A percentile compares a stretch with the other conserved stretches of the same genome.
Conservation (phyloP, 2,329 filamentous ascomycete species). For the Microsporum canis region DNA sequence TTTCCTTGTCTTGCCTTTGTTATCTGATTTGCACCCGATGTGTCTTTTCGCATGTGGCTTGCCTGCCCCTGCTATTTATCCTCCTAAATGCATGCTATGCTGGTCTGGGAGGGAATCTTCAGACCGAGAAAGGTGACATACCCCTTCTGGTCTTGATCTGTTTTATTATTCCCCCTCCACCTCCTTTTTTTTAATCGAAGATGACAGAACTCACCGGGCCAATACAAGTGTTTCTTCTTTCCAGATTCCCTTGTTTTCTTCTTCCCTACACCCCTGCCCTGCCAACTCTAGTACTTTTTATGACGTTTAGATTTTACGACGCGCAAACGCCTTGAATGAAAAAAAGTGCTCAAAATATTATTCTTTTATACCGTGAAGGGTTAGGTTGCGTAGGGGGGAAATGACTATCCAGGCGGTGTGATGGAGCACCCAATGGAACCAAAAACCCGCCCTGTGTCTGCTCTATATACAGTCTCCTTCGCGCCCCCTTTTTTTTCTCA, state of each 20-base stretch:
- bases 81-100: not conserved
- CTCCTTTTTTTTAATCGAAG: not conserved
- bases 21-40: not conserved
- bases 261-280: not conserved
- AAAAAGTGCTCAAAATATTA: not conserved
- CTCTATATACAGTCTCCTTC: too few species aligned
- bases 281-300: not conserved
- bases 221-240: constrained; percentile 3
- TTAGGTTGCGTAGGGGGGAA: not conserved
- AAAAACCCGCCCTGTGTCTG: not conserved
- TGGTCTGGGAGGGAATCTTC: not conserved
- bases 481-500: too few species aligned
- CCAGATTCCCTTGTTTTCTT: constrained; percentile 2
- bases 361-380: not conserved
- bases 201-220: constrained; percentile 2
- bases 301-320: constrained; percentile 6
- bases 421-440: not conserved
- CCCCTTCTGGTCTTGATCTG: not conserved
- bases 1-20: not conserved
- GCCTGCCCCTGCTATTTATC: not conserved
- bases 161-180: not conserved
- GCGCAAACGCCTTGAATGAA: constrained; percentile 1
- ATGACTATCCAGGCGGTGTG: not conserved
- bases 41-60: not conserved
- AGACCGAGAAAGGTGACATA: not conserved